A percentile compares a stretch with the other conserved stretches of the same genome.
These are phyloP conservation scores for Alternaria sp. DNA, from an alignment of 2,329 filamentous ascomycete genomes.

Conservation along the genomic window DNA sequence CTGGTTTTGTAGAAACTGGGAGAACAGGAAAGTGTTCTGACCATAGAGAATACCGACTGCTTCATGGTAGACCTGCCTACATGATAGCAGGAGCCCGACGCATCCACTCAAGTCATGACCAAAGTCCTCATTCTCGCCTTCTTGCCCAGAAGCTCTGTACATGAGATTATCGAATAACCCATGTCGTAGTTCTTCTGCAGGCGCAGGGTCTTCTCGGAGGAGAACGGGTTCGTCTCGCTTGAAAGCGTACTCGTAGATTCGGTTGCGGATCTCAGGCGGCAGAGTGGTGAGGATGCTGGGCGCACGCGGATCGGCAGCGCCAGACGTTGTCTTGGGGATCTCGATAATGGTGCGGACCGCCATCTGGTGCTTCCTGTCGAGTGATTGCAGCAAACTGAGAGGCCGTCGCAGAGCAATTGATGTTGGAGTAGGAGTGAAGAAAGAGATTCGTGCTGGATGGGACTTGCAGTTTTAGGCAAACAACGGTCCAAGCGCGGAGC, in stretches of 20 bases:
- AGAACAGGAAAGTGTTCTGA: neutral
- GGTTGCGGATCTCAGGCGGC: neutral
- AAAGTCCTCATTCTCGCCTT: no score
- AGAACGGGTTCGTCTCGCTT: neutral
- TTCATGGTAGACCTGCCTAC: neutral
- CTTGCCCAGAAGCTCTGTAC: no score
- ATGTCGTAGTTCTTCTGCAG: no score
- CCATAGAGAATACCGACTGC: neutral
- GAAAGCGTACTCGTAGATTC: neutral
- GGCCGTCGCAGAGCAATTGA: fast-evolving
- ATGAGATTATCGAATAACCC: no score
- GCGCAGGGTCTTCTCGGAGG: no score
- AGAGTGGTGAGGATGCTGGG: neutral
- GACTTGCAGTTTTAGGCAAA: neutral
- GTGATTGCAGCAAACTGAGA: neutral
- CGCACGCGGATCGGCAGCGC: neutral
- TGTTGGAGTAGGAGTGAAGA: neutral
- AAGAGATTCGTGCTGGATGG: neutral
- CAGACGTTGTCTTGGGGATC: neutral
- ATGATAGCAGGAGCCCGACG: no score
- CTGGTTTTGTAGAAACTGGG: no score
- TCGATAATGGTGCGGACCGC: neutral
- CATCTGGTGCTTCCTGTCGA: neutral
- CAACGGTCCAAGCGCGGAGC: neutral
- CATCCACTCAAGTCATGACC: no score